A percentile compares a stretch with the other conserved stretches of the same genome.
These are phyloP conservation scores for Thalassiosira livingstoniorum DNA, from an alignment of 352 stramenopile genomes.

Conservation along the genomic window DNA sequence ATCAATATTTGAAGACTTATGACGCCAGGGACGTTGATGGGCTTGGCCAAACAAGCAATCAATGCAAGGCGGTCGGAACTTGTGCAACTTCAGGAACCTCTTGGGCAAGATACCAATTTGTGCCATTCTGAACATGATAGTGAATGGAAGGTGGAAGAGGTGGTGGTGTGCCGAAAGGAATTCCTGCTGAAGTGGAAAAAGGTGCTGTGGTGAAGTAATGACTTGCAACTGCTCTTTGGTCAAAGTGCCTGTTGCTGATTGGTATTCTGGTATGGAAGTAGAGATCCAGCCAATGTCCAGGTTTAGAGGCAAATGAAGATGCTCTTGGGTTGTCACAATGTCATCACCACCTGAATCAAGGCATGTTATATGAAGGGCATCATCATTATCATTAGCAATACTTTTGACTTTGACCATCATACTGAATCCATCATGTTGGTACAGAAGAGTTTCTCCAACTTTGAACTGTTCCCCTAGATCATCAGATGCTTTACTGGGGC, in stretches of 20 bases:
- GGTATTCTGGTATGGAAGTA: conserved; percentile 18
- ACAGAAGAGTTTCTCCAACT: conserved; percentile 7
- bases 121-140: conserved; percentile 8
- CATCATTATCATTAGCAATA: neutral
- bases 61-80: neutral
- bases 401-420: neutral
- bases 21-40: neutral
- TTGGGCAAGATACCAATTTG: conserved; percentile 15
- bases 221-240: conserved; percentile 20
- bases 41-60: conserved; percentile 1
- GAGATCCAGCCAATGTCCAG: conserved; percentile 37
- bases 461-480: neutral
- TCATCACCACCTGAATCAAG: neutral
- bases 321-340: neutral
- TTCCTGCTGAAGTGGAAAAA: conserved; percentile 34
- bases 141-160: conserved; percentile 33
- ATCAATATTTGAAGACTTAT: no score
- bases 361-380: neutral
- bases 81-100: neutral
- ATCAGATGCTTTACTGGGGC: neutral
- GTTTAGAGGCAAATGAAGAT: neutral
- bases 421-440: conserved; percentile 12
- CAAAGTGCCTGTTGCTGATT: conserved; percentile 9
- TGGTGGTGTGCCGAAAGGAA: conserved; percentile 14
- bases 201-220: conserved; percentile 7